Evolutionary conservation across 2,329 filamentous ascomycete species (phyloP), one percentile per base, ranked within the genome.

Genomic region (Phaeosphaeriaceae sp.): DNA sequence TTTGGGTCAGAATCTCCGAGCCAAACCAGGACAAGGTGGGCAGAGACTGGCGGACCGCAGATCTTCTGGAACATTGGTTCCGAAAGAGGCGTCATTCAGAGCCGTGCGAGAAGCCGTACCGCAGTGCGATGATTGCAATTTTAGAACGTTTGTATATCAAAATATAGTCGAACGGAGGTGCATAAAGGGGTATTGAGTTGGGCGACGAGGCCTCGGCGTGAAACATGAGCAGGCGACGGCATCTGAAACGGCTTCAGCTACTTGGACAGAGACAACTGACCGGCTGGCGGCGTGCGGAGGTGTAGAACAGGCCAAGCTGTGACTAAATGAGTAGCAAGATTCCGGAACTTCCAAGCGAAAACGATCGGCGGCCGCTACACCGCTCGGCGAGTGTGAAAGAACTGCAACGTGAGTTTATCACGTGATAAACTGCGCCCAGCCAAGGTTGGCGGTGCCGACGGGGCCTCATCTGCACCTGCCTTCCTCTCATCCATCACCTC

Each of bases 181-280:
- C 68, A 70, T 70, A 68, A 71, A 69, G 66, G 67, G 67, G 63
- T 56, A 63, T 50, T 33, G 20, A 10, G 52, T 25, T 22, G n/a
- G 49, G 47, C 48, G 31, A 49, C 40, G 36, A 55, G 57, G 58
- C 60, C 61, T 61, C 58, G 58, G 66, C 66, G 64, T 63, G 61
- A 63, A 53, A 48, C 59, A 55, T 60, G 56, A 61, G 58, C 61
- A 53, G 50, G 48, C 36, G 59, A 58, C 58, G 61, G 62, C 60
- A 60, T 54, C 49, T 67, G 65, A 67, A 66, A 67, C 65, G 53
- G 45, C 45, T 51, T 36, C 54, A 57, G 57, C 51, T 54, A 56
- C 45, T 24, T 51, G 22, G 56, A 59, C 52, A 56, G 54, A 58
- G 53, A 36, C 31, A 36, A 5, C 31, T 36, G 27, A 42, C 53